Base-by-base conservation (phyloP, 2,329 filamentous ascomycete genomes). In the Scytalidium lignicola region DNA sequence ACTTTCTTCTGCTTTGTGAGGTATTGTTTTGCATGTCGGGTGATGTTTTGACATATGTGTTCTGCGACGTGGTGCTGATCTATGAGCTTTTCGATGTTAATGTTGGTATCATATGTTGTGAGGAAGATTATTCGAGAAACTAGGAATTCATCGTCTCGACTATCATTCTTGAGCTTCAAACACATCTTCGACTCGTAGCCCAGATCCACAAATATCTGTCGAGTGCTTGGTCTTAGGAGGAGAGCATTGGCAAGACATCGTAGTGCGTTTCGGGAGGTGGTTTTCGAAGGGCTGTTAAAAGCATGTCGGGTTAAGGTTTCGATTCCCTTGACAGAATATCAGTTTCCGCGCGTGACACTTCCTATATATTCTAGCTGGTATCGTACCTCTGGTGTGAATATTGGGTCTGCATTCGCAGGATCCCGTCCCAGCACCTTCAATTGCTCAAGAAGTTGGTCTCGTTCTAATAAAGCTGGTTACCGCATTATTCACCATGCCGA, bases 221-320 rank as follows among this genome's bases (percentile, higher is more conserved):
- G 80, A 40, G 85, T 84, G 39, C 79, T 73, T 9, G 79, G 72
- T 53, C 83, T 75, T 17, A 95, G 76, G 0, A 95, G 74, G 61
- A 96, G 71, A 8, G 90, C 83, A 67, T 97, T 97, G 58, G 89
- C 91, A 43, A 97, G 69, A 58, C 90, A 91, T 59, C 90, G 80
- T 37, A 96, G 72, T 1, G 83, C 91, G 62, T 90, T 88, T 50
- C 84, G 82, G 2, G 86, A 86, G 1, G 85, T 82, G 8, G 76
- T 76, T 23, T 71, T 71, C 2, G 79, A 82, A 21, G 76, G 70
- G 53, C 78, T 81, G 44, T 88, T 77, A 59, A 96, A 88, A 3
- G 85, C 87, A 73, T 92, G 85, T 46, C 73, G 78, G 23, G 82
- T 76, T 41, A 97, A 74, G 42, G 82, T 86, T 51, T 79, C 74